Conservation (phyloP, 768 basidiomycete species). For the Roridomyces roridus region DNA sequence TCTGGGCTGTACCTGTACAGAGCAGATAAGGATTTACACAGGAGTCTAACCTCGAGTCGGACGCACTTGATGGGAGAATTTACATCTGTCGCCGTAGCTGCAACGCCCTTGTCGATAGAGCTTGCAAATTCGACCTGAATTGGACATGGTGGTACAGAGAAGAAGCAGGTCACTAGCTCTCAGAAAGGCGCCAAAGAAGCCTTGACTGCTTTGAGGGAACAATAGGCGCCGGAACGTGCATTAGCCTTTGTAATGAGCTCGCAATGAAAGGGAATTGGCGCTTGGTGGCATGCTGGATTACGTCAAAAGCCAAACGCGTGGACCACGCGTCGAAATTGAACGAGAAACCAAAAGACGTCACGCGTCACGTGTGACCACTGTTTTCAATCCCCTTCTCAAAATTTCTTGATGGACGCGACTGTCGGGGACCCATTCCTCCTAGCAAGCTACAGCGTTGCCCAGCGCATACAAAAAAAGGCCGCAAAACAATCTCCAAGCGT, state of each 20-base stretch:
- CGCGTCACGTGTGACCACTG: too few relatives aligned
- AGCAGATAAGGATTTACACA: neutral
- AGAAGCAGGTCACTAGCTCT: neutral
- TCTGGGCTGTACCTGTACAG: neutral
- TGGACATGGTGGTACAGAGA: conserved; percentile 1
- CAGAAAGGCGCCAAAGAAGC: conserved; percentile 19
- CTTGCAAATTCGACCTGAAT: conserved; percentile 6
- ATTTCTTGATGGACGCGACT: conserved; percentile 14
- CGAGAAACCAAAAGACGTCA: too few relatives aligned
- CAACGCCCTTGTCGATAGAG: conserved; percentile 14
- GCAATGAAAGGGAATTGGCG: too few relatives aligned
- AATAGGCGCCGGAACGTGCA: conserved; percentile 2
- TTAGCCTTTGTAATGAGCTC: too few relatives aligned
- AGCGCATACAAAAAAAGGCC: conserved; percentile 25
- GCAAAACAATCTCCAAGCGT: conserved; percentile 20
- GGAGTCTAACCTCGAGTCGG: neutral
- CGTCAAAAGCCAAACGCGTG: too few relatives aligned
- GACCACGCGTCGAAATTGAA: too few relatives aligned
- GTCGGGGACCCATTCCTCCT: conserved; percentile 49
- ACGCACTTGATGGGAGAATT: conserved; percentile 14
- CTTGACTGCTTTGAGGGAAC: neutral
- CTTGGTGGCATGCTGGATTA: too few relatives aligned
- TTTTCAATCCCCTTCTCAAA: too few relatives aligned
- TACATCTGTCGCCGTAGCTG: conserved; percentile 17
- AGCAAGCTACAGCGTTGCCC: conserved; percentile 39